Conservation (phyloP, 2,329 filamentous ascomycete species). For the Nothophoma quercina region DNA sequence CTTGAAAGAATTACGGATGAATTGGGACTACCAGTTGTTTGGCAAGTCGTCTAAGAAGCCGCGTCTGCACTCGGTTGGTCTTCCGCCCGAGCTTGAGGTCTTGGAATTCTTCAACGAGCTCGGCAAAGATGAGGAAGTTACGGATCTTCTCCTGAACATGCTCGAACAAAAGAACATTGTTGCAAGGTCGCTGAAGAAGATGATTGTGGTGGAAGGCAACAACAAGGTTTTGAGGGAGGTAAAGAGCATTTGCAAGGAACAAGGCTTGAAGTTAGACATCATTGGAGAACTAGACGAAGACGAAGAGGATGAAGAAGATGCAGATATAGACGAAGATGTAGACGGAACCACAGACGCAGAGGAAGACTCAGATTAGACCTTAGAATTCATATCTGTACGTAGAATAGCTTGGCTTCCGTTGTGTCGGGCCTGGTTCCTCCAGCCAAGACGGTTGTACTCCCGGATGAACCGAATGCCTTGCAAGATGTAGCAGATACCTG, state of each 20-base stretch:
- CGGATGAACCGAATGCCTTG: not conserved
- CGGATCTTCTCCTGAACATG: slow-evolving; percentile 34
- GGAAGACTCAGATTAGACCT: slow-evolving; percentile 6
- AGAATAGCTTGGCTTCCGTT: not conserved
- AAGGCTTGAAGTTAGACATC: slow-evolving; percentile 42
- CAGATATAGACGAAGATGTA: not conserved
- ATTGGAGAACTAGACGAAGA: slow-evolving; percentile 57
- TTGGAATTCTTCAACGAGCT: slow-evolving; percentile 44
- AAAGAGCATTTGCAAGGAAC: slow-evolving; percentile 34
- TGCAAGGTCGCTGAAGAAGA: slow-evolving; percentile 32
- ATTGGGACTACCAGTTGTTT: slow-evolving; percentile 45
- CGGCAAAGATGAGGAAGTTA: slow-evolving; percentile 41
- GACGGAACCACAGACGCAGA: not conserved
- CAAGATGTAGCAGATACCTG: not conserved
- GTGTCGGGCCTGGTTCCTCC: not conserved
- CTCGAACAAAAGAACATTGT: slow-evolving; percentile 39
- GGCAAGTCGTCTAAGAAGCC: slow-evolving; percentile 43
- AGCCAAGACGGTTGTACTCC: slow-evolving; percentile 1
- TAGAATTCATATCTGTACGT: not conserved
- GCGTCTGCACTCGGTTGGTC: slow-evolving; percentile 40
- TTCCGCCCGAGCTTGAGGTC: slow-evolving; percentile 38
- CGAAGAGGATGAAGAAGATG: not conserved
- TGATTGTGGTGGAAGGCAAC: slow-evolving; percentile 40
- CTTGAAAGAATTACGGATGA: slow-evolving; percentile 36
- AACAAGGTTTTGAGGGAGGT: slow-evolving; percentile 30